phyloP scores from a whole-genome alignment of 1,284 basidiomycete species.

The Apiotrichum montevideense region DNA sequence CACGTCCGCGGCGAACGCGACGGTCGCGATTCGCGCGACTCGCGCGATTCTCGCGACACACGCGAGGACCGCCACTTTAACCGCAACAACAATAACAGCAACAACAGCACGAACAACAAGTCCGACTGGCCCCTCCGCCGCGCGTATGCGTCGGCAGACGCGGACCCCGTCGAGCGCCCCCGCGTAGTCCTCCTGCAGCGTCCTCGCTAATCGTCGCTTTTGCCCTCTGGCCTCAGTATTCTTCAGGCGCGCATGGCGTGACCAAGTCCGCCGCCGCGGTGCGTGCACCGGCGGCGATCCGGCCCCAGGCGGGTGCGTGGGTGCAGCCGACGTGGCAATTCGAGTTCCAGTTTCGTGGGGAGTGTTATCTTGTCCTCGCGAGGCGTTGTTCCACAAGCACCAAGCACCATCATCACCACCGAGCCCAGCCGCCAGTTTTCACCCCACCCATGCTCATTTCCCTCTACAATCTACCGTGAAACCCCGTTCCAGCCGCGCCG shows the following conservation, averaged over 20 bases:
- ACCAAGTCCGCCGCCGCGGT: too few species aligned
- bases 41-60: not conserved
- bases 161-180: slow-evolving; percentile 3
- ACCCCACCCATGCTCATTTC: too few species aligned
- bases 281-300: too few species aligned
- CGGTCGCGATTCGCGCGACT: not conserved
- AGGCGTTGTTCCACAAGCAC: too few species aligned
- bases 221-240: not conserved
- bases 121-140: slow-evolving; percentile 6
- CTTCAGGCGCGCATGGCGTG: not conserved
- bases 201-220: not conserved
- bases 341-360: too few species aligned
- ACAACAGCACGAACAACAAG: not conserved
- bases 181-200: slow-evolving; percentile 13
- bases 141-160: slow-evolving; percentile 15
- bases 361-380: too few species aligned
- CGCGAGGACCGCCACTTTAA: not conserved
- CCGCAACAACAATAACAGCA: not conserved
- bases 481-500: too few species aligned
- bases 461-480: too few species aligned
- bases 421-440: too few species aligned
- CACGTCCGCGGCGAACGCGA: not conserved
- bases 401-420: too few species aligned
- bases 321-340: too few species aligned
- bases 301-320: too few species aligned